phyloP scores from a whole-genome alignment of 768 basidiomycete genomes.

The Tulasnella sp. region DNA sequence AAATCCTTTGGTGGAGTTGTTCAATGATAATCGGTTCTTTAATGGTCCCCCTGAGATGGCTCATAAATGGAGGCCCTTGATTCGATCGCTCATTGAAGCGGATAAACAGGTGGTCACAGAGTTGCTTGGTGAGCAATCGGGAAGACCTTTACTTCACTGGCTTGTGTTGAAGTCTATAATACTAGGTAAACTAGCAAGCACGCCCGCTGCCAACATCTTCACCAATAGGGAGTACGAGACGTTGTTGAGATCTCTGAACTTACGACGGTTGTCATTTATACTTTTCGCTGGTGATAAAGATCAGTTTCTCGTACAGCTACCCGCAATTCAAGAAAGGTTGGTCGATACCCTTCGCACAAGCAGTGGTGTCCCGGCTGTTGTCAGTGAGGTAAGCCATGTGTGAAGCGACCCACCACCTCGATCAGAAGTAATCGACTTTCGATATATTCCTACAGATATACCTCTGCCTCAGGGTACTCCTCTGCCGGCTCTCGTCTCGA shows the following conservation, averaged over 20 bases:
- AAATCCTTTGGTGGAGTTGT: slow-evolving; percentile 58
- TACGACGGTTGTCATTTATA: slow-evolving; percentile 76
- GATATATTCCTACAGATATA: slow-evolving; percentile 34
- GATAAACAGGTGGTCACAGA: slow-evolving; percentile 83
- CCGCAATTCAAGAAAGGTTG: slow-evolving; percentile 90
- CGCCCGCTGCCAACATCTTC: slow-evolving; percentile 91
- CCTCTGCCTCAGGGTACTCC: slow-evolving; percentile 77
- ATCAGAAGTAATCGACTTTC: not conserved
- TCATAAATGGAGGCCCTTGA: slow-evolving; percentile 57
- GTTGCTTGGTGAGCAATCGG: slow-evolving; percentile 48
- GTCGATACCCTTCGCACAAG: slow-evolving; percentile 79
- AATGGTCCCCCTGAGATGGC: slow-evolving; percentile 48
- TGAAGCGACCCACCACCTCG: too few species aligned
- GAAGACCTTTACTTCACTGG: not conserved
- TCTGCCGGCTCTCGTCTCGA: slow-evolving; percentile 81
- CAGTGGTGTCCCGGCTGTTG: slow-evolving; percentile 66
- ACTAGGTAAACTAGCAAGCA: slow-evolving; percentile 45
- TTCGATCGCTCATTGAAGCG: slow-evolving; percentile 67
- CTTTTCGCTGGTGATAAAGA: slow-evolving; percentile 85
- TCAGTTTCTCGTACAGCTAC: slow-evolving; percentile 77
- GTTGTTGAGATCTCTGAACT: slow-evolving; percentile 67
- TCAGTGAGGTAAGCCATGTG: slow-evolving; percentile 63
- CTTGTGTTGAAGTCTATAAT: not conserved
- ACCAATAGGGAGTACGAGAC: slow-evolving; percentile 92
- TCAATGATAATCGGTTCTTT: slow-evolving; percentile 82